Evolutionary conservation across 305 asterid genomes (phyloP).

Genomic region (Fraxinus velutina): DNA sequence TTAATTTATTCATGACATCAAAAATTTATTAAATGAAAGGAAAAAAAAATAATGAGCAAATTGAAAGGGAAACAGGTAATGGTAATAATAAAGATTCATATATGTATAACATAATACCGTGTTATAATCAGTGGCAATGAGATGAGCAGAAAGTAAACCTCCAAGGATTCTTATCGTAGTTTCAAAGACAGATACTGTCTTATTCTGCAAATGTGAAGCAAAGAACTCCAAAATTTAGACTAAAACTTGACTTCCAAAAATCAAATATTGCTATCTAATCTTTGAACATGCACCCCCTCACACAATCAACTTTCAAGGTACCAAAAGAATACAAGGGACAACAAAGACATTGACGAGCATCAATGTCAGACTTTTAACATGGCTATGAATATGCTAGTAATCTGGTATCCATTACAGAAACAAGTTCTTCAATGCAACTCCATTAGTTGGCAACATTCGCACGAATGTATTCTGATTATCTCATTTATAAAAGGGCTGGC

Average conservation of each 20-base stretch:
- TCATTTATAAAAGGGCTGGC: not conserved
- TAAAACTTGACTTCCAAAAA: conserved; percentile 7
- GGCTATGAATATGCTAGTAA: not conserved
- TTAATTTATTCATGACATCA: not conserved
- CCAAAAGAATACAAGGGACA: not conserved
- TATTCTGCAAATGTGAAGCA: conserved; percentile 62
- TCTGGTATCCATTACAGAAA: not conserved
- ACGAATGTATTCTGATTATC: not conserved
- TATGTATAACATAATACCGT: conserved; percentile 53
- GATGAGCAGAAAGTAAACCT: conserved; percentile 96
- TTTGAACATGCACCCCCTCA: not conserved
- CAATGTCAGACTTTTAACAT: not conserved
- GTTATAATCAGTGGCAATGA: conserved; percentile 85
- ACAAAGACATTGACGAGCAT: conserved; percentile 14
- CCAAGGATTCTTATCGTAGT: conserved; percentile 94
- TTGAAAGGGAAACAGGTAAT: not conserved
- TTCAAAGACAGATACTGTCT: conserved; percentile 92
- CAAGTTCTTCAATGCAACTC: not conserved
- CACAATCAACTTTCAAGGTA: not conserved
- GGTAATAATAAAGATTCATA: not conserved
- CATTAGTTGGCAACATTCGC: not conserved
- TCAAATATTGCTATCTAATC: not conserved
- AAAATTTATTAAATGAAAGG: not conserved
- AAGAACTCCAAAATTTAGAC: conserved; percentile 18
- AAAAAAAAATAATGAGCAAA: not conserved